Conservation (phyloP, 352 stramenopile genomes). For the Phytopythium sindhum region DNA sequence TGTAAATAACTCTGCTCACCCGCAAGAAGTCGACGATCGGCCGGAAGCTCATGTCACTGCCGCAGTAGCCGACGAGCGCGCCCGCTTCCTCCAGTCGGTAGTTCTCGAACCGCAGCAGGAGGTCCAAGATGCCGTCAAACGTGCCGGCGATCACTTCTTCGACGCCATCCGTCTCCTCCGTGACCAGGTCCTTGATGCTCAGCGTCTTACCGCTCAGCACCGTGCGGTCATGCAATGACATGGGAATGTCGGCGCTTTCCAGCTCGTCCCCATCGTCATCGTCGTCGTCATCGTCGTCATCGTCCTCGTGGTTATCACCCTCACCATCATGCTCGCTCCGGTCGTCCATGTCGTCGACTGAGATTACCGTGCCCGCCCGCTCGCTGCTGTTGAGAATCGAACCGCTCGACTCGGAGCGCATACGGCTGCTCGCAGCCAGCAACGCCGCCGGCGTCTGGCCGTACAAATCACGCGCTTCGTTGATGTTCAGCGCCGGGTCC, state of each 20-base stretch:
- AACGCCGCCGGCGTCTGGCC: conserved; percentile 49
- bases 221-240: conserved; percentile 41
- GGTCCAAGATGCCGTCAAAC: conserved; percentile 49
- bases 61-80: conserved; percentile 63
- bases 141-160: conserved; percentile 67
- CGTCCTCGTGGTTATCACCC: conserved; percentile 24
- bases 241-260: conserved; percentile 40
- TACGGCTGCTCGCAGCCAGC: conserved; percentile 36
- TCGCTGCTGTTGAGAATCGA: conserved; percentile 5
- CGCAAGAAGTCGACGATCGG: conserved; percentile 56
- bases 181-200: conserved; percentile 50
- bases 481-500: conserved; percentile 23
- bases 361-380: conserved; percentile 1
- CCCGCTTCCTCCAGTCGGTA: conserved; percentile 61
- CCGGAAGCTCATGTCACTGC: conserved; percentile 17
- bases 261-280: conserved; percentile 41
- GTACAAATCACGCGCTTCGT: conserved; percentile 61
- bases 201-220: conserved; percentile 21
- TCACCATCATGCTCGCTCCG: conserved; percentile 17
- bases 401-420: conserved; percentile 7
- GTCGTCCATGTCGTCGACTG: conserved; percentile 10
- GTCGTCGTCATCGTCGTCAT: conserved; percentile 32
- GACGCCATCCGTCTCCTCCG: conserved; percentile 41
- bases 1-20: conserved; percentile 12
- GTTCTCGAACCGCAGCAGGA: conserved; percentile 52